Conservation (phyloP, 768 basidiomycete genomes). For the Psilocybe subaeruginosa region DNA sequence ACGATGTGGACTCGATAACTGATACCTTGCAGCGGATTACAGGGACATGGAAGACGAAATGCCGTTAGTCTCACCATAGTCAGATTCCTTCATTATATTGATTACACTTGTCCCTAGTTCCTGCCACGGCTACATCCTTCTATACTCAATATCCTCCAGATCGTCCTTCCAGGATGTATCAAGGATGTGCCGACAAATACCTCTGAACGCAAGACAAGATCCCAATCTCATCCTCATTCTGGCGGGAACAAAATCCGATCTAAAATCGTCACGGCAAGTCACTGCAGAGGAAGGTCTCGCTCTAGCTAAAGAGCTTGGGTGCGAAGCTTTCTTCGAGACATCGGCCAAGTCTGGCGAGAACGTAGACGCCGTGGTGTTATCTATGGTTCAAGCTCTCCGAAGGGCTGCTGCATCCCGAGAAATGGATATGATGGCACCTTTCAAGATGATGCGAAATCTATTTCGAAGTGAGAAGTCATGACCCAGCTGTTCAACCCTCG, state of each 20-base stretch:
- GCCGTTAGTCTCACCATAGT: conserved; percentile 13
- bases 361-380: conserved; percentile 22
- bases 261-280: conserved; percentile 23
- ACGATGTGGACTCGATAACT: neutral
- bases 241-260: conserved; percentile 31
- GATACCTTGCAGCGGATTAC: conserved; percentile 1
- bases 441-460: neutral
- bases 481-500: neutral
- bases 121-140: conserved; percentile 24
- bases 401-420: conserved; percentile 6
- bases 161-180: conserved; percentile 28
- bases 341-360: conserved; percentile 32
- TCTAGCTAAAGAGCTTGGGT: conserved; percentile 28
- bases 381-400: conserved; percentile 19
- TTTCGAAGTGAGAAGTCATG: neutral
- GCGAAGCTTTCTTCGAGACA: conserved; percentile 28
- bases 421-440: conserved; percentile 4
- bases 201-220: conserved; percentile 19
- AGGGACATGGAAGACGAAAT: conserved; percentile 22
- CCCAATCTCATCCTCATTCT: conserved; percentile 23
- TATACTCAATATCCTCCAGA: conserved; percentile 27
- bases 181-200: conserved; percentile 26
- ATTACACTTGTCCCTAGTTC: conserved; percentile 10
- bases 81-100: neutral
- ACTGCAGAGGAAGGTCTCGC: conserved; percentile 24